Evolutionary conservation across 2,329 filamentous ascomycete genomes (phyloP), one percentile per base, ranked within the genome.

Genomic region (Alternaria ethzedia): DNA sequence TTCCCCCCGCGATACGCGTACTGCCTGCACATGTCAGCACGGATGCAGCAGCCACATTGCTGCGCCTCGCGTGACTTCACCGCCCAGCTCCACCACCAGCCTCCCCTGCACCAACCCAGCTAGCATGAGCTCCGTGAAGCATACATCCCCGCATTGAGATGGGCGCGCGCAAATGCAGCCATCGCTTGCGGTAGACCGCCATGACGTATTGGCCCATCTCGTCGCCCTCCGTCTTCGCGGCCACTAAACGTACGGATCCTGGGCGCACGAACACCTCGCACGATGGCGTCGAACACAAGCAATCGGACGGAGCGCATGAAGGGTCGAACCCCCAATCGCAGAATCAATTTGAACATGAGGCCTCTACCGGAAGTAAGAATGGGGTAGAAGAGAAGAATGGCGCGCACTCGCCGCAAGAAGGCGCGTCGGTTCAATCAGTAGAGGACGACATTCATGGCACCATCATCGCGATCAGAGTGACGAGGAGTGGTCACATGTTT

Each of bases 131-230:
- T 63, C 63, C 65, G 61, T 61, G 60, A 67, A 67, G 54, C 46
- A 62, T 41, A 63, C 66, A 67, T 68, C 64, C 69, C 70, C 69
- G 70, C 71, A 66, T 71, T 77, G 71, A 74, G 68, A 75, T 75
- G 75, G 67, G 68, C 70, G 66, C 69, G 78, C 71, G 72, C 76
- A 75, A 71, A 79, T 79, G 78, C 72, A 75, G 75, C 72, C 63
- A 71, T 72, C 73, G 71, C 70, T 73, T 74, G 73, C 61, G 70
- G 70, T 75, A 78, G 73, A 76, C 75, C 75, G 78, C 78, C 78
- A 81, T 81, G 85, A 96, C 96, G 93, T 96, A 96, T 86, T 96
- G 93, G 93, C 93, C 93, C 76, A 88, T 94, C 80, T 92, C 91
- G 80, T 92, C 92, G 79, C 92, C 93, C 77, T 89, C 90, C 79